These are phyloP conservation scores for Tetrahymena elliotti DNA, from an alignment of 73 alveolate species.

Conservation along the genomic window DNA sequence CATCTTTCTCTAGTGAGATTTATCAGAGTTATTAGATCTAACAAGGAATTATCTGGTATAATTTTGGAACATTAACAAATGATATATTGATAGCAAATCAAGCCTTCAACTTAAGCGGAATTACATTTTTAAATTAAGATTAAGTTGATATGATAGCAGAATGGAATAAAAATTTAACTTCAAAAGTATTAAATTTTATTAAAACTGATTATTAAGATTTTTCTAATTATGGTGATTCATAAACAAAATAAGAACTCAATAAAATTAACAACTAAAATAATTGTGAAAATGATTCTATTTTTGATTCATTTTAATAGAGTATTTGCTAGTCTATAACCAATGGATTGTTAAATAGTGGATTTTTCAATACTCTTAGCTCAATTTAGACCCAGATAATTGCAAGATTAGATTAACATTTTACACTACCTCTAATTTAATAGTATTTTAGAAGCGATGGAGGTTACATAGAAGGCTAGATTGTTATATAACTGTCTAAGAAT, in stretches of 20 bases:
- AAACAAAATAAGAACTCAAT: neutral
- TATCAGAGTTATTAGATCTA: neutral
- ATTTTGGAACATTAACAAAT: neutral
- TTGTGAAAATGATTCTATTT: neutral
- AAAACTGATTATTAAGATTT: neutral
- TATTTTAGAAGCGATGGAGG: neutral
- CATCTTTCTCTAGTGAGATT: neutral
- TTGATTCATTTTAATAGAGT: neutral
- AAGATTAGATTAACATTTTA: neutral
- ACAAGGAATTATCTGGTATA: neutral
- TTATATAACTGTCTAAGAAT: neutral
- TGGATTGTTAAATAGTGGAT: neutral
- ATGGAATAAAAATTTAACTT: neutral
- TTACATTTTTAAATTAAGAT: neutral
- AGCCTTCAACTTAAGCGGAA: neutral
- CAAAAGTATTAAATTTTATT: neutral
- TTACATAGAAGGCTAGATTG: neutral
- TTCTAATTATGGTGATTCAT: neutral
- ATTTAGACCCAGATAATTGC: neutral
- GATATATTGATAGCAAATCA: neutral
- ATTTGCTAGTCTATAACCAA: neutral
- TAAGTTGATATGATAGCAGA: neutral
- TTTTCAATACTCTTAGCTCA: neutral
- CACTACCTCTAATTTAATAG: neutral
- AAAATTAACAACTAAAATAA: neutral